Conservation (phyloP, 2,329 filamentous ascomycete genomes). For the Dichotomopilus funicola region DNA sequence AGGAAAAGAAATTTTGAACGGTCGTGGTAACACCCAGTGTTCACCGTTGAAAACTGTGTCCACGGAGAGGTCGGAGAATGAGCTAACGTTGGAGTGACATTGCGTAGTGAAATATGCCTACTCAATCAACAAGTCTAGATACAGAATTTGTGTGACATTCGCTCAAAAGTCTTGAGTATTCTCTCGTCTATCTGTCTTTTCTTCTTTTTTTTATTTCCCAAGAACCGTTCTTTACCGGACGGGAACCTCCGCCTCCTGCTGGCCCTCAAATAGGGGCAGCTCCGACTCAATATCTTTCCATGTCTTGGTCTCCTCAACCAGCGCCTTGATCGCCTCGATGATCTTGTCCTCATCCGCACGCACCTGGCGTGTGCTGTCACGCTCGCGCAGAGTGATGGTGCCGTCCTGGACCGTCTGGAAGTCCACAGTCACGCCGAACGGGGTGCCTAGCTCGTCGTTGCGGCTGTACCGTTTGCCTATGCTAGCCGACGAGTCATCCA, state of each 20-base stretch:
- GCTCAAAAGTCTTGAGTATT: too few species aligned
- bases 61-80: too few species aligned
- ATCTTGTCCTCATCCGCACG: constrained; percentile 77
- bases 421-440: constrained; percentile 88
- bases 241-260: constrained; percentile 52
- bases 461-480: constrained; percentile 94
- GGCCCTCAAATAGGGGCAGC: constrained; percentile 77
- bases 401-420: constrained; percentile 90
- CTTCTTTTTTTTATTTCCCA: too few species aligned
- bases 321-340: constrained; percentile 58
- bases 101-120: too few species aligned
- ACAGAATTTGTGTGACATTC: too few species aligned
- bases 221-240: constrained; percentile 11
- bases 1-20: too few species aligned
- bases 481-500: constrained; percentile 84
- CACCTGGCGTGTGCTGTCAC: constrained; percentile 86
- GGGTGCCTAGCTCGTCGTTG: constrained; percentile 93
- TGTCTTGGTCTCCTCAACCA: constrained; percentile 46
- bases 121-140: too few species aligned
- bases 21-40: too few species aligned
- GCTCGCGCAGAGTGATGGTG: constrained; percentile 80
- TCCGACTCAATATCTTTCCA: constrained; percentile 67
- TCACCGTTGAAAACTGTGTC: too few species aligned
- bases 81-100: too few species aligned
- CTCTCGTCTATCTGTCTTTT: too few species aligned